Evolutionary conservation across 169 alveolate species (phyloP), one percentile per base, ranked within the genome.

Genomic region (Plasmodium inui): DNA sequence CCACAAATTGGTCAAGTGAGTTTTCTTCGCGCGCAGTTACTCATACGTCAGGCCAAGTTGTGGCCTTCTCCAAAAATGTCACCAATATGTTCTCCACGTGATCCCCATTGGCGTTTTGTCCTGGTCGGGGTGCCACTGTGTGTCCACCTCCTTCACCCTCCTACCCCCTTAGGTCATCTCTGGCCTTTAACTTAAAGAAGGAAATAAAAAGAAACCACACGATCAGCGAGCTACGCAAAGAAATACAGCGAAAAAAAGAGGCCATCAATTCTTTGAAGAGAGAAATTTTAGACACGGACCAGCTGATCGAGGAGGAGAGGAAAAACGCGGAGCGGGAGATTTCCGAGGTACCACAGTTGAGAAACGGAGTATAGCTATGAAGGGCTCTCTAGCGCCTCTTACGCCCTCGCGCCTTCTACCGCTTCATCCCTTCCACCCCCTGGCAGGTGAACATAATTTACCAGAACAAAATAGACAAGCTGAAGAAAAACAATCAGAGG

Each of bases 401-500:
- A 8, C 9, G 12, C 6, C n/a, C 22, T 7, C 12, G 19, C 19
- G 32, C 8, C 17, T 0, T 82, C 0, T 30, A 19, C 32, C 19
- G 3, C 9, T 2, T 61, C 73, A 30, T 12, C 82, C 26, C 28
- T 28, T 70, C 17, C 39, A 14, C 61, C 19, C 61, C 61, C 61
- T 3, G n/a, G n/a, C 55, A 89, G 94, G 90, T 79, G 37, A 89
- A 79, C 26, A 79, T 81, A 26, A 67, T 80, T 41, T 89, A 89
- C 46, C 91, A 89, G 73, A 89, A 89, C 46, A 78, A 79, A 67
- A 89, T 89, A 67, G 94, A 89, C 28, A 89, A 89, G 91, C 50
- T 89, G 78, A 89, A 89, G 73, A 89, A 89, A 50, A 81, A 79
- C 32, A 89, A 89, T 55, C 94, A 89, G 73, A 30, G 94, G 34